Conservation (phyloP, 2,329 filamentous ascomycete species). For the Ambrosiella beaveri region DNA sequence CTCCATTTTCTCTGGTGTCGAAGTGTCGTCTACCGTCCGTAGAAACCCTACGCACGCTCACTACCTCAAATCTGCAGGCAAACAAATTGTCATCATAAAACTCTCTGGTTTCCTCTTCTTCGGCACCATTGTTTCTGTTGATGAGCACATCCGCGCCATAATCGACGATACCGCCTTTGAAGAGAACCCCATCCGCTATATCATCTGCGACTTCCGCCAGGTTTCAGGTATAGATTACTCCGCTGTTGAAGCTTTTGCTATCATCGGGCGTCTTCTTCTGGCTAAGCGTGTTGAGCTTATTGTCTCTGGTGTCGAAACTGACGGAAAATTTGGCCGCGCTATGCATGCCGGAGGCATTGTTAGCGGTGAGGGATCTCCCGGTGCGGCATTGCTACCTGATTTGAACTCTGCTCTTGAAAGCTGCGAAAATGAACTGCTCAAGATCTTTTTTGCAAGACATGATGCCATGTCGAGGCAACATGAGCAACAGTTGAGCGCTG, state of each 20-base stretch:
- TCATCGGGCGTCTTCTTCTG: constrained; percentile 69
- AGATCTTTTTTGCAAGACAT: constrained; percentile 56
- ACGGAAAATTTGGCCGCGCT: constrained; percentile 58
- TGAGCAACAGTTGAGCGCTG: constrained; percentile 26
- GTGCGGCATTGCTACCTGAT: constrained; percentile 68
- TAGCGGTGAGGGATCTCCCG: constrained; percentile 46
- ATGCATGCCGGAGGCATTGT: constrained; percentile 65
- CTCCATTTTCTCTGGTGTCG: constrained; percentile 74
- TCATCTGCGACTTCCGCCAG: constrained; percentile 75
- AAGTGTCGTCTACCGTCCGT: constrained; percentile 81
- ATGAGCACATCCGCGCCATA: constrained; percentile 66
- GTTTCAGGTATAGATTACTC: constrained; percentile 93
- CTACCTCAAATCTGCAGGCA: constrained; percentile 69
- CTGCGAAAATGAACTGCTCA: constrained; percentile 87
- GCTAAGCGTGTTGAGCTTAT: constrained; percentile 65
- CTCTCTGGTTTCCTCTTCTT: constrained; percentile 95
- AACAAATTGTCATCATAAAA: constrained; percentile 82
- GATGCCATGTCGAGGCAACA: constrained; percentile 30
- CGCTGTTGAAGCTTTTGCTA: constrained; percentile 83
- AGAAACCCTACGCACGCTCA: constrained; percentile 77
- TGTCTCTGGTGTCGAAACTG: constrained; percentile 64
- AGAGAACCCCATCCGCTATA: constrained; percentile 65
- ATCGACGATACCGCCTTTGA: constrained; percentile 70
- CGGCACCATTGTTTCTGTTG: constrained; percentile 88
- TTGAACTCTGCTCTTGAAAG: constrained; percentile 86